phyloP scores from a whole-genome alignment of 495 filamentous ascomycete genomes.

The Jackrogersella multiformis region DNA sequence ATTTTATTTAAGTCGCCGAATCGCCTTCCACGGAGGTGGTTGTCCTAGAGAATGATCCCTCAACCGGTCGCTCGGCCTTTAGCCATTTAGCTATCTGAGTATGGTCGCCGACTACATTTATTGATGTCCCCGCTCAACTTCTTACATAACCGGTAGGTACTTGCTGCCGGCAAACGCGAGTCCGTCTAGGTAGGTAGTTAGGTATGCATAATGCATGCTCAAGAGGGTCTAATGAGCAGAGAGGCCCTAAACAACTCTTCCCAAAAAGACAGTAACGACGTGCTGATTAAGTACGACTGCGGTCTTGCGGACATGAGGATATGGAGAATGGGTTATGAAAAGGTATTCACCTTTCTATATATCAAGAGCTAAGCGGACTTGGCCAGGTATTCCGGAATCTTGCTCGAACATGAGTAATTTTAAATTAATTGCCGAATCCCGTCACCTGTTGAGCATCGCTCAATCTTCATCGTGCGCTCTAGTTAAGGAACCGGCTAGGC shows the following conservation, averaged over 20 bases:
- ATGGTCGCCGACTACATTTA: slow-evolving; percentile 24
- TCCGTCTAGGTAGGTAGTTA: neutral
- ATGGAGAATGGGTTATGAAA: too few relatives aligned
- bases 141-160: neutral
- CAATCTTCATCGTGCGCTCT: slow-evolving; percentile 63
- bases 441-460: neutral
- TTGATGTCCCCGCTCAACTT: slow-evolving; percentile 9
- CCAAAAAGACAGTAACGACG: too few relatives aligned
- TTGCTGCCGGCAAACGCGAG: neutral
- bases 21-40: neutral
- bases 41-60: neutral
- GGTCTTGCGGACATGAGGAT: too few relatives aligned
- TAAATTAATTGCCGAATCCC: neutral
- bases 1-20: slow-evolving; percentile 17
- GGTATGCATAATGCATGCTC: neutral
- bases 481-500: slow-evolving; percentile 80
- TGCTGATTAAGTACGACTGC: too few relatives aligned
- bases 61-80: slow-evolving; percentile 16
- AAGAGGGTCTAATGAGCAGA: neutral
- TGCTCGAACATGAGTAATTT: neutral
- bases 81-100: neutral
- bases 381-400: neutral
- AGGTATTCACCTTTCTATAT: too few relatives aligned
- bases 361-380: too few relatives aligned
- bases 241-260: too few relatives aligned